Base-by-base conservation (phyloP, 1,139 yeast species). In the Zygotorulaspora mrakii region DNA sequence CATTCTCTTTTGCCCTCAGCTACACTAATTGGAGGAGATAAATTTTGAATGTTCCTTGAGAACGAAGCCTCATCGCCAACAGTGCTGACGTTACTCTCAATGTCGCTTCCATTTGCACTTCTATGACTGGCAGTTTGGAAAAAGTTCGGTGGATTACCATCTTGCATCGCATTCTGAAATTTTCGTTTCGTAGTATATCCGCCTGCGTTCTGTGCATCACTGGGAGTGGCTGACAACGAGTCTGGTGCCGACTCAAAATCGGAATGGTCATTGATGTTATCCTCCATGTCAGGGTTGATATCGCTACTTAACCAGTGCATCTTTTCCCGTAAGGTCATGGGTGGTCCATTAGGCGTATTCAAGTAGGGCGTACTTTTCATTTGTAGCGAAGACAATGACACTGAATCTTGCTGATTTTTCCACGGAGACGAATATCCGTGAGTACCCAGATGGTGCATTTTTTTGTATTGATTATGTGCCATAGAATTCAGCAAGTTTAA, bases 401-500 rank as follows among this genome's bases (percentile, higher is more conserved):
- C 25, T 17, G 41, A 24, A 17, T 31, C 23, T 13, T 17, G 34
- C 17, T 17, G 35, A 27, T 17, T 31, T 21, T 34, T 31, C 14
- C 30, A 9, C 34, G 31, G 13, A 20, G 41, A 34, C 6, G 35
- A 10, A 22, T 31, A 39, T 5, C 23, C 16, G 7, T 31, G 29
- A 4, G 31, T 11, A 7, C 17, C 21, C 17, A 42, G 31, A 18
- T 33, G 42, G 13, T 45, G 40, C 29, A 36, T 31, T 20, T 44
- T 47, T 31, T 46, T 50, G 31, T 38, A 41, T 29, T 49, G 49
- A 11, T 43, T 37, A 25, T 48, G 49, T 5, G 53, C 43, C 66
- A 64, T 61, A 24, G 62, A 52, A 37, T 60, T 61, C 31, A 63
- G 53, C 31, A 64, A 41, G 21, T 58, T 56, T 34, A 62, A 39